Base-by-base conservation (phyloP, 176 grass and related monocot species). In the Carex littledalei region DNA sequence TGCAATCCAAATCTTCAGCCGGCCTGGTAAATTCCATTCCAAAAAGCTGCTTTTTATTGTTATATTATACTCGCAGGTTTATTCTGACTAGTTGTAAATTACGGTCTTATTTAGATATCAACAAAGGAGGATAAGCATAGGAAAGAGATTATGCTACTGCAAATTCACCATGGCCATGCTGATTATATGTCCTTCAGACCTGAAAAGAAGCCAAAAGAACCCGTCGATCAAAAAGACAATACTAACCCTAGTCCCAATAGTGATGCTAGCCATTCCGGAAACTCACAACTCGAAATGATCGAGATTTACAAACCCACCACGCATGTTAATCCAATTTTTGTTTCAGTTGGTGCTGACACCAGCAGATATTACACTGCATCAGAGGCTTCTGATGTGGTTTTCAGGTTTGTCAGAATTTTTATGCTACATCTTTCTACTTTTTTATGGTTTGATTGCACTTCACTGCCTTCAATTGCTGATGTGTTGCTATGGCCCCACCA, bases 251-350 rank as follows among this genome's bases (percentile, higher is more conserved):
- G 2, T 18, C 63, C 43, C 57, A 65, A 60, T 66, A 66, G 0
- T 20, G 79, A 89, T 45, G 85, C 86, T 39, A 91, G 91, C 67
- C 86, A 87, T 86, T 77, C 80, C 5, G 45, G 47, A 67, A 88
- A 90, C 37, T 86, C 89, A 63, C 92, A 93, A 85, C 84, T 95
- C 74, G 93, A 98, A 86, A 76, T 98, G 39, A 67, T 89, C n/a
- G 95, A 95, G 82, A 84, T 93, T 77, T 98, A 95, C 81, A 95
- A 95, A 81, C 86, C 93, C 76, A 93, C 86, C 79, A 87, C 89
- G 26, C 95, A 98, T 87, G 93, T 95, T 26, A 98, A 98, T 86
- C 88, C 91, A 39, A 87, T 98, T 91, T 92, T 95, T 83, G 37
- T 86, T 63, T 59, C 95, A 80, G 84, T 98, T 53, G 93, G 84